phyloP scores from a whole-genome alignment of 495 filamentous ascomycete species.

The Penicillium robsamsonii region DNA sequence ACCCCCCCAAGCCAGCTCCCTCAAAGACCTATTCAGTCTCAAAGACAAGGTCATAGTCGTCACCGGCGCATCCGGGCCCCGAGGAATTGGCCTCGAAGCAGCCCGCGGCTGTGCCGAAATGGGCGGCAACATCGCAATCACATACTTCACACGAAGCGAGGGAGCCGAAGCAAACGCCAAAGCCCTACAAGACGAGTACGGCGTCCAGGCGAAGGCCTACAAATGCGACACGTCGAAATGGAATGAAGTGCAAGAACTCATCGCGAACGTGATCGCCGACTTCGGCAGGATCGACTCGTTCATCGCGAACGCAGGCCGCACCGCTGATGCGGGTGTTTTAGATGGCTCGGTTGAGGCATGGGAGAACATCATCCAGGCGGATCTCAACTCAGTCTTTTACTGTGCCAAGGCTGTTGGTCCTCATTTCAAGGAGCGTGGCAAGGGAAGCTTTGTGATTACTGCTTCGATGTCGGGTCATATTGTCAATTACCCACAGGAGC shows the following conservation, averaged over 20 bases:
- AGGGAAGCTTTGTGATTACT: constrained; percentile 55
- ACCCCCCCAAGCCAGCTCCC: constrained; percentile 3
- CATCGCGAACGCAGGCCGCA: constrained; percentile 58
- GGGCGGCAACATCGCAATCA: constrained; percentile 59
- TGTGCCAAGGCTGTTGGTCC: constrained; percentile 57
- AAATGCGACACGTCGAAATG: constrained; percentile 45
- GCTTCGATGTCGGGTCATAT: constrained; percentile 62
- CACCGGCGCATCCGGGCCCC: constrained; percentile 59
- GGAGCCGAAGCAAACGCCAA: constrained; percentile 49
- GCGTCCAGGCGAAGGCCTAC: constrained; percentile 57
- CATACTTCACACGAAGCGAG: constrained; percentile 48
- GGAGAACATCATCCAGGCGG: constrained; percentile 56
- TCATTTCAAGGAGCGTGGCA: constrained; percentile 52
- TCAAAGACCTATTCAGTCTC: constrained; percentile 50
- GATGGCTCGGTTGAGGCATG: constrained; percentile 57
- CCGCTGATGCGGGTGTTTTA: constrained; percentile 52
- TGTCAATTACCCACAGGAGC: constrained; percentile 66
- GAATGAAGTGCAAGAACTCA: constrained; percentile 36
- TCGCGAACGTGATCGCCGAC: constrained; percentile 46
- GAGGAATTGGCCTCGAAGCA: constrained; percentile 61
- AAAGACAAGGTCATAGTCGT: constrained; percentile 64
- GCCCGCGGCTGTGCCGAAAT: constrained; percentile 62
- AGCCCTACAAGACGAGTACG: constrained; percentile 49
- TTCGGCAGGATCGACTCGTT: constrained; percentile 57
- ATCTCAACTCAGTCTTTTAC: constrained; percentile 56